Base-by-base conservation (phyloP, 345 rosid genomes). In the Raphanus raphanistrum region DNA sequence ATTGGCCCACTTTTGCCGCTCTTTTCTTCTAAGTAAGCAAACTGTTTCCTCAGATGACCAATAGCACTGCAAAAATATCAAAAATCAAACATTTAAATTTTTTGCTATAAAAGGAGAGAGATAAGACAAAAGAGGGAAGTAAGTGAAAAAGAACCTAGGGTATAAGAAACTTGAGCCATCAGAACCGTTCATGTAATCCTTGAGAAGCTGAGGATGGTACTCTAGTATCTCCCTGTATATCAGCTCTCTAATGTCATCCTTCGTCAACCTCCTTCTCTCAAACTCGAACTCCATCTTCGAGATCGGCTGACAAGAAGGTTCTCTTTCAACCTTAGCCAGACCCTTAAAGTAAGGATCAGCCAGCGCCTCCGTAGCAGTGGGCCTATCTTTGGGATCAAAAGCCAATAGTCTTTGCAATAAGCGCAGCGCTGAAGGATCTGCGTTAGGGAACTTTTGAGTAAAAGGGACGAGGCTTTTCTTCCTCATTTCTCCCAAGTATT, bases 301-400 rank as follows among this genome's bases (percentile, higher is more conserved):
- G 52, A 96, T 90, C 26, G 88, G 89, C 75, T 86, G 96, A 77
- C 92, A 93, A 75, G 95, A 90, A 77, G 97, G 96, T 74, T 96
- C 98, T 81, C 99, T 89, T 81, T 96, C 99, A 71, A 90, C 85
- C 83, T 86, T 93, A 33, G 98, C 82, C 16, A 96, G 90, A 78
- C 96, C 90, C 70, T 89, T 93, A 83, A 96, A 96, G 85, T 96
- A 96, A 67, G 97, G 99, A 84, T 96, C 99, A 29, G 93, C 87
- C 77, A 96, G 73, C 52, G 99, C 98, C 94, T 93, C 90, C 80
- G 85, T 86, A 33, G 99, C 93, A 52, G 99, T 96, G 0, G 92
- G 97, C 62, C 98, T 85, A 79, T 96, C 96, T 81, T 96, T 91
- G 4, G 97, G 97, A 85, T 96, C 99, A 85, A 96, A 96, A 76